phyloP scores from a whole-genome alignment of 768 basidiomycete genomes.

The Tricholomella constricta region DNA sequence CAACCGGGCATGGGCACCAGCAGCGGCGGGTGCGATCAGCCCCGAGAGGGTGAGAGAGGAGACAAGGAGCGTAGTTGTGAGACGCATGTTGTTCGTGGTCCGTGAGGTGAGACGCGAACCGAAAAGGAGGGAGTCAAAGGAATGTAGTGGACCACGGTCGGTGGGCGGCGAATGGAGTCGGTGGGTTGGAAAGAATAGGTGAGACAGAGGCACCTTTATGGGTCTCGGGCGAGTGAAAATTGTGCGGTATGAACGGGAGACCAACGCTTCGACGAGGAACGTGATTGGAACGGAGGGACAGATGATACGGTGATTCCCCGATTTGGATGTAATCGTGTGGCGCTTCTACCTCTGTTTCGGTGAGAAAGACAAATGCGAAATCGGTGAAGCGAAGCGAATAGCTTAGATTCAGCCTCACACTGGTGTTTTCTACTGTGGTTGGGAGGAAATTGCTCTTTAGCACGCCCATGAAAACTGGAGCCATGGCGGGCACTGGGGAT shows the following conservation, averaged over 20 bases:
- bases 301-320: background rate
- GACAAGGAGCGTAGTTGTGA: slow-evolving; percentile 5
- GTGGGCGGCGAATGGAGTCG: background rate
- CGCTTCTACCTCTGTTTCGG: background rate
- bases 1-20: background rate
- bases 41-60: background rate
- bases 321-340: background rate
- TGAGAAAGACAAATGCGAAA: background rate
- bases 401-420: too few species aligned
- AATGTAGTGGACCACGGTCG: too few species aligned
- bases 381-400: too few species aligned
- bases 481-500: too few species aligned
- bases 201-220: background rate
- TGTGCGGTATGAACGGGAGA: background rate
- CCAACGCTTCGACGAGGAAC: background rate
- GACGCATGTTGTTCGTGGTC: background rate
- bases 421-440: too few species aligned
- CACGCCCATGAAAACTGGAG: too few species aligned
- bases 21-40: background rate
- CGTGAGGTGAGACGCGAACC: background rate
- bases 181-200: too few species aligned
- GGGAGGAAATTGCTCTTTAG: too few species aligned
- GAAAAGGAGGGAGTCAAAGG: background rate
- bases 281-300: background rate
- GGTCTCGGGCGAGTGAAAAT: too few species aligned